These are phyloP conservation scores for Aspergillus transmontanensis DNA, from an alignment of 2,329 filamentous ascomycete genomes.

Conservation along the genomic window DNA sequence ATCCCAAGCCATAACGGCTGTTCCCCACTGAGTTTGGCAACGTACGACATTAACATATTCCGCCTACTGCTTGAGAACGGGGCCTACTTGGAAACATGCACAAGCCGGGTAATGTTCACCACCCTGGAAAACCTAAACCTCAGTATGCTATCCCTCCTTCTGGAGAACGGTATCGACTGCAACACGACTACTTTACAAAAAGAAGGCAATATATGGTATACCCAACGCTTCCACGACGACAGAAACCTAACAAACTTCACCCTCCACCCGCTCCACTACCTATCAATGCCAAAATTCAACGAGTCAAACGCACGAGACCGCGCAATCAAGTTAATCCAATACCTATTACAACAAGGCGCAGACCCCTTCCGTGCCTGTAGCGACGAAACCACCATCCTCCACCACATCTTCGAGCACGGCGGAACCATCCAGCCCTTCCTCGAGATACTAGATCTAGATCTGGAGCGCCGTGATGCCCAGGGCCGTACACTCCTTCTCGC, in stretches of 20 bases:
- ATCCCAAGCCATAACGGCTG: constrained; percentile 17
- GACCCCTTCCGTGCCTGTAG: constrained; percentile 17
- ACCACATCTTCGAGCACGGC: constrained; percentile 13
- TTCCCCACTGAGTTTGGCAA: constrained; percentile 16
- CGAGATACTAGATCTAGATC: constrained; percentile 14
- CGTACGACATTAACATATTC: constrained; percentile 14
- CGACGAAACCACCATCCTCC: constrained; percentile 14
- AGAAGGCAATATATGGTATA: constrained; percentile 17
- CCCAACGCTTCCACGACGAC: constrained; percentile 5
- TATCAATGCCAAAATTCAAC: constrained; percentile 20
- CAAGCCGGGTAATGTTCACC: constrained; percentile 6
- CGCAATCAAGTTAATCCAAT: constrained; percentile 16
- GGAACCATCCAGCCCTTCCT: constrained; percentile 21
- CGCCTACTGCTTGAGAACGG: constrained; percentile 15
- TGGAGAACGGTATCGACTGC: constrained; percentile 14
- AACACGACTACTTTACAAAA: constrained; percentile 14
- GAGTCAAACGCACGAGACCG: constrained; percentile 16
- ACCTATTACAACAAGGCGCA: constrained; percentile 19
- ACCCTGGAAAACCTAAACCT: constrained; percentile 13
- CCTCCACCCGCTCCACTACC: constrained; percentile 20
- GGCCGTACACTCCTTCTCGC: constrained; percentile 20
- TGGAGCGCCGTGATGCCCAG: constrained; percentile 18
- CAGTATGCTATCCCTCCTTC: constrained; percentile 9
- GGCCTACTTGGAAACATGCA: constrained; percentile 15
- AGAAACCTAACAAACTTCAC: background rate